Percentiles rank a stretch among this genome's conserved stretches.
phyloP scores from a whole-genome alignment of 2,329 filamentous ascomycete genomes.

The Leptographium wingfieldii region DNA sequence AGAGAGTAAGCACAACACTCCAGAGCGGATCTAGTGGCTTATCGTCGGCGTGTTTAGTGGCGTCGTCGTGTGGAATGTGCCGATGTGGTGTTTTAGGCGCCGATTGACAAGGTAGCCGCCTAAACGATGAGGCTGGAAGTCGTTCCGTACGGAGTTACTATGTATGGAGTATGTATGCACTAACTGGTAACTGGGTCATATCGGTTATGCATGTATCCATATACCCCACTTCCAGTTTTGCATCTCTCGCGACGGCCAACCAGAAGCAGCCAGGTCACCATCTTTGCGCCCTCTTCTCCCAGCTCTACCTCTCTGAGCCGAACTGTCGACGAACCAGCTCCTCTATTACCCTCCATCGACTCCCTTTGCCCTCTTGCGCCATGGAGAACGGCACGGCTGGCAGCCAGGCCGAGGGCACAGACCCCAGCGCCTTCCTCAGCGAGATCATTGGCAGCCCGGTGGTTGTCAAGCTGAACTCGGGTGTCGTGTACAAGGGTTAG shows the following conservation, averaged over 20 bases:
- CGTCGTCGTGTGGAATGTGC: background rate
- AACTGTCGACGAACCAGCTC: background rate
- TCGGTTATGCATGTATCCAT: background rate
- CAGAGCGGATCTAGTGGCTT: too few species aligned
- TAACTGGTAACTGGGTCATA: background rate
- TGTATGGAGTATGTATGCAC: background rate
- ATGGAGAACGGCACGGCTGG: constrained; percentile 65
- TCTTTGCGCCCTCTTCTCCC: background rate
- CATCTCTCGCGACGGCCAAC: background rate
- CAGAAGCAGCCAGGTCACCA: background rate
- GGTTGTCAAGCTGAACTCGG: constrained; percentile 96
- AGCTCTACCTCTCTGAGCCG: background rate
- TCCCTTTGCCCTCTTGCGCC: background rate
- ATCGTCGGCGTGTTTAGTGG: background rate
- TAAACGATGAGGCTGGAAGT: background rate
- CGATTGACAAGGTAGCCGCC: background rate
- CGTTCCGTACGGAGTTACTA: background rate
- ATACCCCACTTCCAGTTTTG: background rate
- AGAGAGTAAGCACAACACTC: too few species aligned
- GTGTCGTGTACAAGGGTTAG: constrained; percentile 90
- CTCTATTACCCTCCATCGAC: background rate
- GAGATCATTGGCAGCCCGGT: constrained; percentile 92
- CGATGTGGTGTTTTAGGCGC: background rate
- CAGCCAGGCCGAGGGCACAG: constrained; percentile 59
- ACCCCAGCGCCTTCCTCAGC: constrained; percentile 84